phyloP scores from a whole-genome alignment of 2,329 filamentous ascomycete species.

The Phaeosphaeriaceae sp. region DNA sequence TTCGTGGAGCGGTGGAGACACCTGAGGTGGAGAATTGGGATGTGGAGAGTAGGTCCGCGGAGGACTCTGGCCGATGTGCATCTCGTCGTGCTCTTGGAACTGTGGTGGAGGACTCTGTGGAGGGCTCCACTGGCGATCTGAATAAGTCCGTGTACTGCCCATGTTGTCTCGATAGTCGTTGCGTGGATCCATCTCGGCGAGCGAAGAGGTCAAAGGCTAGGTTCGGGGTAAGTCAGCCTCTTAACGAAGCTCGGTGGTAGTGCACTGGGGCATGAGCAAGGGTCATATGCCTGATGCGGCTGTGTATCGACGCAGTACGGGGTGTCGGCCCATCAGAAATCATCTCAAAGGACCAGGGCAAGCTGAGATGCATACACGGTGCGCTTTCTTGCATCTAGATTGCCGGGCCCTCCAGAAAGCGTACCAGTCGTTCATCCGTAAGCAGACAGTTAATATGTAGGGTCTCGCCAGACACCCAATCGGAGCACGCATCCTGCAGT shows the following conservation, averaged over 20 bases:
- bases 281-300: conserved; percentile 18
- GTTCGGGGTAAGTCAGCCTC: conserved; percentile 12
- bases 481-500: conserved; percentile 10
- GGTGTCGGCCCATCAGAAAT: conserved; percentile 2
- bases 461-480: conserved; percentile 15
- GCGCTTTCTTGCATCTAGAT: conserved; percentile 15
- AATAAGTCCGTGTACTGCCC: conserved; percentile 16
- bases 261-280: conserved; percentile 4
- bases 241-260: conserved; percentile 8
- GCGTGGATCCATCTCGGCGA: conserved; percentile 21
- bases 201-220: conserved; percentile 4
- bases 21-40: conserved; percentile 20
- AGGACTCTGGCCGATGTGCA: conserved; percentile 14
- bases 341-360: conserved; percentile 6
- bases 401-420: conserved; percentile 11
- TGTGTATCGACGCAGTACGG: conserved; percentile 10
- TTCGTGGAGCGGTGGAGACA: conserved; percentile 20
- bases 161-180: conserved; percentile 20
- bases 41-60: conserved; percentile 10
- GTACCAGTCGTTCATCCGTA: conserved; percentile 19
- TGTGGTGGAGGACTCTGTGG: conserved; percentile 28
- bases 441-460: conserved; percentile 19
- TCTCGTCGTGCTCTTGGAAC: conserved; percentile 28
- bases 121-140: conserved; percentile 27
- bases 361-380: conserved; percentile 16